Conservation (phyloP, 2,329 filamentous ascomycete genomes). For the Penicillium rolfsii region DNA sequence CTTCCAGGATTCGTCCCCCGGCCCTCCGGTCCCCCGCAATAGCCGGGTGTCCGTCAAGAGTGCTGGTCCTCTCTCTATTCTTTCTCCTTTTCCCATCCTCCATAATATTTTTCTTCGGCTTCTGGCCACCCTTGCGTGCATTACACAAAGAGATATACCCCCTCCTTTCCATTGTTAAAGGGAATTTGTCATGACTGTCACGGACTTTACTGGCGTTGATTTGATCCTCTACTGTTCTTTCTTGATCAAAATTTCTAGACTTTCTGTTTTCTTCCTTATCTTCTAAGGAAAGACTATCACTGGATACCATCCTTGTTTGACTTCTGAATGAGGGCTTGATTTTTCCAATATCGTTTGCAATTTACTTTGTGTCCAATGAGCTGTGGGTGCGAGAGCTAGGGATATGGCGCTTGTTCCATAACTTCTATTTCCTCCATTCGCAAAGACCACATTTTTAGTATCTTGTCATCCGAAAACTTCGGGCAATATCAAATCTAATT, state of each 20-base stretch:
- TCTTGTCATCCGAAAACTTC: no score
- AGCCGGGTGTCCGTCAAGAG: not conserved
- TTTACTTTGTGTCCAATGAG: not conserved
- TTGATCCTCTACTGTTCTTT: not conserved
- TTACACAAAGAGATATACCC: slow-evolving; percentile 19
- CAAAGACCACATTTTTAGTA: not conserved
- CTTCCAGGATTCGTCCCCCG: not conserved
- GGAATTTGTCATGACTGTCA: slow-evolving; percentile 1
- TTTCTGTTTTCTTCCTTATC: not conserved
- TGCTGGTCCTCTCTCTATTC: not conserved
- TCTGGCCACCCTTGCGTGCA: slow-evolving; percentile 4
- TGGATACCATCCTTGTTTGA: not conserved
- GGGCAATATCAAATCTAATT: no score
- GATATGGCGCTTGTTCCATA: not conserved
- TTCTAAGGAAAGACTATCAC: not conserved
- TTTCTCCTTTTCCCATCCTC: not conserved
- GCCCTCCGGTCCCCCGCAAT: not conserved
- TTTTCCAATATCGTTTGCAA: not conserved
- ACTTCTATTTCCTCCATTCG: not conserved
- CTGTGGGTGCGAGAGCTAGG: not conserved
- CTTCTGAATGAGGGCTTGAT: not conserved
- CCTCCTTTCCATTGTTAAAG: slow-evolving; percentile 4
- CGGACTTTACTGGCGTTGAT: not conserved
- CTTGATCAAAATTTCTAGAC: not conserved
- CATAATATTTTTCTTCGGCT: slow-evolving; percentile 1